Base-by-base conservation (phyloP, 2,329 filamentous ascomycete species). In the Aspergillus transmontanensis region DNA sequence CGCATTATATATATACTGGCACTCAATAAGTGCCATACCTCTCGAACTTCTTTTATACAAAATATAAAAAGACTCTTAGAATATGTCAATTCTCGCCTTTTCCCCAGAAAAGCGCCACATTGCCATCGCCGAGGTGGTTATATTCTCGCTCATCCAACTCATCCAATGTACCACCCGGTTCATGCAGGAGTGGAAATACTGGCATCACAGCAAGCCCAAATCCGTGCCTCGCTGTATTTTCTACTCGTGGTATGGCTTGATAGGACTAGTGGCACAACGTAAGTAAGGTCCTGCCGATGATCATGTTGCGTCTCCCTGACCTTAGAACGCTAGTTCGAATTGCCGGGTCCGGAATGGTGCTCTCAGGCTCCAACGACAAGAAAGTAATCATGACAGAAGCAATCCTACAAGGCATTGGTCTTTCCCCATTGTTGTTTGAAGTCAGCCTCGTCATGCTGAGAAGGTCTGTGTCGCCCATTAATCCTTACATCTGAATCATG, bases 401-500 rank as follows among this genome's bases (percentile, higher is more conserved):
- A 26, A 61, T 66, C 23, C 45, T 74, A 59, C 69, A 70, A 66
- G 68, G 65, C 21, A 68, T 72, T 32, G 72, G 72, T 1, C 68
- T 74, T n/a, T 74, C 72, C 12, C 71, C 71, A 41, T 67, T 75
- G 21, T 60, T 74, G 21, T 73, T 75, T 41, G 72, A 75, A 61
- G 66, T 74, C 39, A 74, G 72, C 58, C 59, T 73, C 28, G 58
- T 73, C 11, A 66, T 74, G 57, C 28, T 75, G 46, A 60, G 68
- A 64, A 70, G 70, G 72, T 74, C 67, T 19, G 63, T 36, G 0
- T 14, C 12, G 16, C 41, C 26, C 10, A 10, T 11, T 21, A 30
- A 48, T 28, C 23, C 6, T 11, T 57, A 3, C 6, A 21, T 2
- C 26, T 12, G 4, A 16, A 1, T 6, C 39, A 0, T 5, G 6